These are phyloP conservation scores for Isochrysis galbana DNA, from an alignment of 78 protist genomes.

Conservation along the genomic window DNA sequence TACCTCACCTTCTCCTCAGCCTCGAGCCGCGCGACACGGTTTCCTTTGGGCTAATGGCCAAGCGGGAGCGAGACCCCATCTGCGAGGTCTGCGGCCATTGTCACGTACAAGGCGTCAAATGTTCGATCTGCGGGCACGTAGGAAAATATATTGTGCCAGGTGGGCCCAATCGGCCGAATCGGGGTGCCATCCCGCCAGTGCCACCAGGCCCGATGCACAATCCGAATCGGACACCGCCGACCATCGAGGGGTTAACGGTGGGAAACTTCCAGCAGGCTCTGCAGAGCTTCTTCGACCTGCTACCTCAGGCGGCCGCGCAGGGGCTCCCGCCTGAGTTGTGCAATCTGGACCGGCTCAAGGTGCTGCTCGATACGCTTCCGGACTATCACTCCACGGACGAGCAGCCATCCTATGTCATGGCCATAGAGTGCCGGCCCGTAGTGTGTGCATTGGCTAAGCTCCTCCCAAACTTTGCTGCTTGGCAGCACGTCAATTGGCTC, in stretches of 20 bases:
- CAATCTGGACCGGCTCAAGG: background rate
- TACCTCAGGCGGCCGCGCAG: background rate
- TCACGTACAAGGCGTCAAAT: conserved; percentile 28
- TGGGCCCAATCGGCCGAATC: conserved; percentile 4
- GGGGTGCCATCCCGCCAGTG: background rate
- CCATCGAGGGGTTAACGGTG: background rate
- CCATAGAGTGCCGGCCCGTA: background rate
- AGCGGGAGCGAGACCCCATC: background rate
- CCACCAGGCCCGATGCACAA: background rate
- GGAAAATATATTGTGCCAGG: conserved; percentile 11
- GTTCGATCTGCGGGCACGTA: background rate
- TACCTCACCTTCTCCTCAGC: no score
- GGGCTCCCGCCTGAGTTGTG: background rate
- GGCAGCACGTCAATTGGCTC: background rate
- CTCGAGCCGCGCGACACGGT: no score
- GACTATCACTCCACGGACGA: background rate
- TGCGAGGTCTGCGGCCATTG: conserved; percentile 29
- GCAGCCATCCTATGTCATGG: background rate
- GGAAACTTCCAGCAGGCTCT: background rate
- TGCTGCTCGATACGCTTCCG: background rate
- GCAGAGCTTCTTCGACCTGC: background rate
- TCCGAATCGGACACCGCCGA: background rate
- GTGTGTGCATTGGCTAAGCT: background rate
- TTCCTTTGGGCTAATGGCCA: no score
- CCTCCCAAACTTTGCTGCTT: background rate